Percentiles rank a stretch among this genome's conserved stretches.
Conservation (phyloP, 768 basidiomycete species). For the Leucocoprinus birnbaumii region DNA sequence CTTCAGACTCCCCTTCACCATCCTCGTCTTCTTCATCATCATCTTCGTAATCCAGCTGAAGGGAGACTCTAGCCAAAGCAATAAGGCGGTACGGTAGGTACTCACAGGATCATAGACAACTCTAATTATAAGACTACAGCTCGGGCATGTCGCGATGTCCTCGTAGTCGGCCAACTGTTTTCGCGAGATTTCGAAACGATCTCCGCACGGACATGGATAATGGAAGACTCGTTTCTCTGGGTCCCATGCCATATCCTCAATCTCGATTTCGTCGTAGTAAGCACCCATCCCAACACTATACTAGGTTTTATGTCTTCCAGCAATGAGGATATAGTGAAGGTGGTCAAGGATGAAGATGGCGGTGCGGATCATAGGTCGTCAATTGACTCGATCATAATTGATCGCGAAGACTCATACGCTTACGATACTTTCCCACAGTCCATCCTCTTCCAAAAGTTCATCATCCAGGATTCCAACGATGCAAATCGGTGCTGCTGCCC, state of each 20-base stretch:
- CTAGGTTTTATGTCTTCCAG: not conserved
- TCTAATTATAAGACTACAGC: conserved; percentile 89
- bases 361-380: conserved; percentile 1
- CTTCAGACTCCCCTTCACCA: too few species aligned
- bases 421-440: too few species aligned
- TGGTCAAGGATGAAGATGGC: not conserved
- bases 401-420: not conserved
- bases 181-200: conserved; percentile 93
- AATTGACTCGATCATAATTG: not conserved
- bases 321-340: not conserved
- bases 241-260: conserved; percentile 96
- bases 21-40: conserved; percentile 51
- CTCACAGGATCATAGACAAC: conserved; percentile 94
- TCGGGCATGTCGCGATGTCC: conserved; percentile 94
- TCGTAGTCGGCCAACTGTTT: conserved; percentile 84
- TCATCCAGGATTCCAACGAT: too few species aligned
- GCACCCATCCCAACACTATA: conserved; percentile 59
- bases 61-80: conserved; percentile 10
- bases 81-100: conserved; percentile 18
- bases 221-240: conserved; percentile 79
- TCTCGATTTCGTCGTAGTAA: conserved; percentile 96
- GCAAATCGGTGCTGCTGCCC: too few species aligned
- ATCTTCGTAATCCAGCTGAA: conserved; percentile 82
- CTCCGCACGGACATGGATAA: conserved; percentile 97
- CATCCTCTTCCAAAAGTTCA: too few species aligned